Evolutionary conservation across 169 alveolate species (phyloP), one percentile per base, ranked within the genome.

Genomic region (Neospora caninum): DNA sequence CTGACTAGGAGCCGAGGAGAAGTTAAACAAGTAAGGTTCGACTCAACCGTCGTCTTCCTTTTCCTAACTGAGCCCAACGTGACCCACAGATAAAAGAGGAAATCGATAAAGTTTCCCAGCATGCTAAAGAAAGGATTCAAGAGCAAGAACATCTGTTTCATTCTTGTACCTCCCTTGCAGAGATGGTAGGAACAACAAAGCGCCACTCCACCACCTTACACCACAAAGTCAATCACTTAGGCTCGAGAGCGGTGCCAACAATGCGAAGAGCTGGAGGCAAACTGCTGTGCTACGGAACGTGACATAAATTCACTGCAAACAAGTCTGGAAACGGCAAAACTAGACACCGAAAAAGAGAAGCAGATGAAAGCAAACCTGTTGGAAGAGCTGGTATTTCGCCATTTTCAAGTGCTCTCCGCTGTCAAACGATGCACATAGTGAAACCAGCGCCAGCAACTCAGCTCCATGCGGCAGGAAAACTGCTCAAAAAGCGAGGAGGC

Each of bases 81-180:
- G 31, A 49, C 13, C 58, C 27, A 18, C 64, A 82, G 89, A 18
- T 41, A 27, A 82, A 31, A 82, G 69, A 42, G 36, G 89, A 82
- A 43, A 82, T 82, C 36, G 7, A 82, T 4, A 38, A 31, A 22
- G 67, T 43, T 18, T 25, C 69, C n/a, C 43, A 16, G 64, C 41
- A 82, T 20, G 89, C 89, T 1, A 18, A 7, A 18, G 67, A 82
- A 41, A 38, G 89, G 13, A 31, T 9, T 29, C 54, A 82, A 41
- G 89, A 82, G 36, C 89, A 82, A 43, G 89, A 82, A 31, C 89
- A 82, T 43, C 67, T 82, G 67, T 29, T 16, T 38, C 69, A 42
- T 20, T 82, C 89, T 22, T 42, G 53, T 31, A 27, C 54, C 54
- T 82, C 89, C 25, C 34, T 82, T 9, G 29, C 53, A 7, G 89